Base-by-base conservation (phyloP, 768 basidiomycete genomes). In the Lactarius pseudohatsudake region DNA sequence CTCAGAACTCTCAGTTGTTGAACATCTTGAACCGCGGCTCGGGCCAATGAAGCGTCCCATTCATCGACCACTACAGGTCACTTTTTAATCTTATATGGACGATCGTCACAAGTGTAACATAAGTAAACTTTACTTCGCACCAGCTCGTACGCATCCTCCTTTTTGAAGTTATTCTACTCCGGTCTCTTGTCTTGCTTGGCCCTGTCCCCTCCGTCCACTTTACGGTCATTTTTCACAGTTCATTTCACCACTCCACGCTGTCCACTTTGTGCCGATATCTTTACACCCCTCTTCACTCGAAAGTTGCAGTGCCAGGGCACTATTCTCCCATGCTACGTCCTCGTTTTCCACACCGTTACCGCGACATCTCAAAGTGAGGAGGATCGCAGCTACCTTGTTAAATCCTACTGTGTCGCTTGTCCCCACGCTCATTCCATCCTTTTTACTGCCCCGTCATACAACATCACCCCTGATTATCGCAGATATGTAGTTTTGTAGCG, bases 401-500 rank as follows among this genome's bases (percentile, higher is more conserved):
- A 56, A 26, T 59, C 45, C 58, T 66, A 28, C 32, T 64, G 57
- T 28, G 38, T 56, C 40, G 64, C 71, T 69, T 22, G 55, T 40
- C 59, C 58, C 32, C 13, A 8, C 32, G 43, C 59, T 26, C 38
- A 34, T 26, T 56, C 26, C 47, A 43, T 53, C 56, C 56, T 34
- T 55, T 40, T 38, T 54, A 34, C 45, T 64, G 50, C 66, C 69
- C 62, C 62, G 50, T 67, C 65, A 70, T 68, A 70, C 57, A 58
- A 66, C 62, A 63, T 63, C 69, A 66, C 70, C 64, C 55, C 72
- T 57, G 62, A 70, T 58, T 57, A 70, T 66, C 45, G 63, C 70
- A 66, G 72, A 62, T 72, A 63, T 74, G 72, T 72, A 75, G 74
- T 75, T 75, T 69, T 76, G 75, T 76, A 76, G 74, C 73, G 72